Base-by-base conservation (phyloP, 1,139 yeast species). In the Kurtzmaniella quercitrusa region DNA sequence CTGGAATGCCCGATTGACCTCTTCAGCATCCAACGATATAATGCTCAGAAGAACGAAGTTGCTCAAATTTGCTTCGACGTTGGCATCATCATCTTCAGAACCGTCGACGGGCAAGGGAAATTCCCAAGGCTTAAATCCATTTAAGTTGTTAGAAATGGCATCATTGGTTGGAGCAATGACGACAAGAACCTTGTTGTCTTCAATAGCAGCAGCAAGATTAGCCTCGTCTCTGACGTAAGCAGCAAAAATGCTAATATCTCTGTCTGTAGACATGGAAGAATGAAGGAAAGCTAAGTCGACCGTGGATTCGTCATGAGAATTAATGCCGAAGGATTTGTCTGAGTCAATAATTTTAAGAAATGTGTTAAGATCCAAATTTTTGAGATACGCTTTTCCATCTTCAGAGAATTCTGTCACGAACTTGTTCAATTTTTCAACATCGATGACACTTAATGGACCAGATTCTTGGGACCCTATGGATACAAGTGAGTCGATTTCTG, bases 51-150 rank as follows among this genome's bases (percentile, higher is more conserved):
- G 37, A 33, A 82, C 68, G 51, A 80, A 83, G 47, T 65, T 63
- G 37, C 70, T 57, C 36, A 81, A 60, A 56, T 84, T 84, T 3
- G 63, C 51, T 12, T 61, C 56, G 5, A 76, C 68, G 0, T 71
- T 65, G 28, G 60, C 55, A 39, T 78, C 82, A 16, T 67, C 63
- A 33, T 66, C 68, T 46, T 67, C 64, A 21, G 71, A 74, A 37
- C 61, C 67, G 12, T 51, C 56, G 16, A 48, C 50, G 5, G 64
- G 66, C 15, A 79, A 61, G 1, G 91, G 89, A 56, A 80, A 83
- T 53, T 81, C 80, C 89, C 89, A 83, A 30, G 89, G 89, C 54
- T 83, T 83, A 47, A 60, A 39, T 45, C 56, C 59, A 61, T 55
- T 30, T 52, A 60, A 49, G 57, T 62, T 59, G 26, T 46, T 47